Conservation (phyloP, 208 protist species). For the Trypanosomatidae sp. region DNA sequence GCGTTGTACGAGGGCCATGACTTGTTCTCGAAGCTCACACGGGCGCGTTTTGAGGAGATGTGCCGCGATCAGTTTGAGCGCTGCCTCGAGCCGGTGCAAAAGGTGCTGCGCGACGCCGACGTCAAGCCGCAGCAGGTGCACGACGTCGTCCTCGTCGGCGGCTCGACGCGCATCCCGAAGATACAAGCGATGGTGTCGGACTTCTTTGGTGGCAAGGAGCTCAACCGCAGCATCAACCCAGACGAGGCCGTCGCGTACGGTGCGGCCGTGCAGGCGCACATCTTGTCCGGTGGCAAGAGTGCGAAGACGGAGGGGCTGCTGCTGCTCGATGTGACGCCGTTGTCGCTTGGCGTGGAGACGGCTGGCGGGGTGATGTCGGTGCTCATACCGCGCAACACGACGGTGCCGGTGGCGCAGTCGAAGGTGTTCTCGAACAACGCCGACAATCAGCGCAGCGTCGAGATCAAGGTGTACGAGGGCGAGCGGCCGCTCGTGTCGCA, state of each 20-base stretch:
- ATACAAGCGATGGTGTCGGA: slow-evolving; percentile 80
- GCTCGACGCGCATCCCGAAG: slow-evolving; percentile 96
- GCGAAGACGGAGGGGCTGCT: slow-evolving; percentile 89
- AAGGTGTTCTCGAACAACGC: slow-evolving; percentile 95
- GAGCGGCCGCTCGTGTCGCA: slow-evolving; percentile 96
- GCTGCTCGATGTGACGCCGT: slow-evolving; percentile 91
- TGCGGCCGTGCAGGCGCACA: slow-evolving; percentile 96
- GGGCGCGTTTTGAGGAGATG: slow-evolving; percentile 97
- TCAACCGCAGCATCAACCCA: slow-evolving; percentile 89
- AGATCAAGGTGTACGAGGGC: slow-evolving; percentile 99
- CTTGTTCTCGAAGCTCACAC: slow-evolving; percentile 94
- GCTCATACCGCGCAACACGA: slow-evolving; percentile 82
- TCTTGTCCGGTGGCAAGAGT: slow-evolving; percentile 68
- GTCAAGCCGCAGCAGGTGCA: slow-evolving; percentile 73
- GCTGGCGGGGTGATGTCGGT: slow-evolving; percentile 91
- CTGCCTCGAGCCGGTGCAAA: slow-evolving; percentile 62
- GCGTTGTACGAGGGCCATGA: slow-evolving; percentile 86
- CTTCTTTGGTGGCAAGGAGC: slow-evolving; percentile 58
- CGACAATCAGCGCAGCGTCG: slow-evolving; percentile 97
- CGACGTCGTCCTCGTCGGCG: slow-evolving; percentile 93
- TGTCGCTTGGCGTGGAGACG: slow-evolving; percentile 95
- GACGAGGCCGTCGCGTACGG: slow-evolving; percentile 99
- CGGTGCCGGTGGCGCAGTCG: slow-evolving; percentile 64
- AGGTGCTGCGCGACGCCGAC: slow-evolving; percentile 78
- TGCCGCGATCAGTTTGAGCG: slow-evolving; percentile 62